Percentiles rank a stretch among this genome's conserved stretches.
Conservation (phyloP, 768 basidiomycete species). For the Fomitopsis pulvina region DNA sequence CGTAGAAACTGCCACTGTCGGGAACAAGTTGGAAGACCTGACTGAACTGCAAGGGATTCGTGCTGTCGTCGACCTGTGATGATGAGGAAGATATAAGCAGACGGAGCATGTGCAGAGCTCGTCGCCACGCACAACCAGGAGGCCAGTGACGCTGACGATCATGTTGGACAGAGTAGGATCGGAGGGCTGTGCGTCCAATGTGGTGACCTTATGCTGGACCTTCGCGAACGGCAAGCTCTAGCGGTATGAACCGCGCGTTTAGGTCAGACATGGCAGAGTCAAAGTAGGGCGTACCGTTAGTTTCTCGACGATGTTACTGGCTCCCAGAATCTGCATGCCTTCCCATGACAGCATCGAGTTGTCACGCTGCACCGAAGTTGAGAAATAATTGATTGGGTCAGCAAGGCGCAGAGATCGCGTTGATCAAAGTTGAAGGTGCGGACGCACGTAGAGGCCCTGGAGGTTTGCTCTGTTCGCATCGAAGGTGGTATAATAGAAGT, state of each 20-base stretch:
- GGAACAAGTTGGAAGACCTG: conserved; percentile 91
- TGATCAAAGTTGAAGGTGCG: conserved; percentile 21
- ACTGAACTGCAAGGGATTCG: conserved; percentile 81
- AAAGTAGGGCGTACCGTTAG: conserved; percentile 44
- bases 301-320: conserved; percentile 56
- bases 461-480: conserved; percentile 55
- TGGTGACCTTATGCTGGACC: conserved; percentile 76
- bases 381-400: conserved; percentile 3
- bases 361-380: conserved; percentile 49
- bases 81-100: background rate
- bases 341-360: conserved; percentile 87
- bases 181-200: conserved; percentile 86
- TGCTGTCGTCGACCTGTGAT: conserved; percentile 69
- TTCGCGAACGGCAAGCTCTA: conserved; percentile 72
- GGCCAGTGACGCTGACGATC: conserved; percentile 85
- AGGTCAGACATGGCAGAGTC: background rate
- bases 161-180: conserved; percentile 46
- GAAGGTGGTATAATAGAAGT: conserved; percentile 82
- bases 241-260: background rate
- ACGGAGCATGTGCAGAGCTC: background rate
- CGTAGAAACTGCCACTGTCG: conserved; percentile 70
- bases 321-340: conserved; percentile 50
- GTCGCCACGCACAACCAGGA: conserved; percentile 51
- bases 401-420: conserved; percentile 9
- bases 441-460: conserved; percentile 69